Percentiles rank a stretch among this genome's conserved stretches.
These are phyloP conservation scores for Geotrichum histeridarum DNA, from an alignment of 1,139 yeast genomes.

Conservation along the genomic window DNA sequence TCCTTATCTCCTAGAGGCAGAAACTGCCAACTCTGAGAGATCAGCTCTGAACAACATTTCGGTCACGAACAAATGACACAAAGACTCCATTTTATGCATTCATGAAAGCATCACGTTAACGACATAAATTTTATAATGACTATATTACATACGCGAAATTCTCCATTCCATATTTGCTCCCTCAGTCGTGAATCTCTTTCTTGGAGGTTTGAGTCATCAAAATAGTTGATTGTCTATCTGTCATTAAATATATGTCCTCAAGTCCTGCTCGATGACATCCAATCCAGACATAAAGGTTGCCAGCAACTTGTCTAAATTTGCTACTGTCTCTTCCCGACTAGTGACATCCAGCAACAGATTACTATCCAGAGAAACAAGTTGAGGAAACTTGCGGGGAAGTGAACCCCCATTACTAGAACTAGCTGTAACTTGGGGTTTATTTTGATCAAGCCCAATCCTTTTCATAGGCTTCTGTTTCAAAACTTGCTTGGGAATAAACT, in stretches of 20 bases:
- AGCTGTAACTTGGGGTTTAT: too few relatives aligned
- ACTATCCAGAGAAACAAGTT: too few relatives aligned
- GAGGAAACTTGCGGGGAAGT: too few relatives aligned
- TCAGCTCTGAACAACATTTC: slow-evolving; percentile 78
- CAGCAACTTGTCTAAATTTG: slow-evolving; percentile 31
- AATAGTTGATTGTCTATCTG: background rate
- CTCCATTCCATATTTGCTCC: background rate
- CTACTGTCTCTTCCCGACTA: slow-evolving; percentile 29
- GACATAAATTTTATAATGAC: background rate
- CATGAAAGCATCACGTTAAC: background rate
- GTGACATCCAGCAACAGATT: slow-evolving; percentile 31
- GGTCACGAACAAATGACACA: slow-evolving; percentile 34
- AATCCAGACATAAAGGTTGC: slow-evolving; percentile 33
- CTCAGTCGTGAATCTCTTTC: background rate
- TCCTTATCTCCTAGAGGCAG: slow-evolving; percentile 90
- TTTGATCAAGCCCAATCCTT: background rate
- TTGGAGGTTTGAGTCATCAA: background rate
- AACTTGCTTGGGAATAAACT: slow-evolving; percentile 3
- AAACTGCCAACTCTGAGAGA: slow-evolving; percentile 85
- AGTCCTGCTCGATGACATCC: slow-evolving; percentile 17
- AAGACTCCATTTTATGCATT: background rate
- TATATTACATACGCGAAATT: slow-evolving; percentile 12
- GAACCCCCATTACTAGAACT: background rate
- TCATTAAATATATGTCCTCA: slow-evolving; percentile 2
- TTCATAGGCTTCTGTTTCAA: slow-evolving; percentile 3